These are phyloP conservation scores for Sporothrix brunneoviolacea DNA, from an alignment of 2,329 filamentous ascomycete genomes.

Conservation along the genomic window DNA sequence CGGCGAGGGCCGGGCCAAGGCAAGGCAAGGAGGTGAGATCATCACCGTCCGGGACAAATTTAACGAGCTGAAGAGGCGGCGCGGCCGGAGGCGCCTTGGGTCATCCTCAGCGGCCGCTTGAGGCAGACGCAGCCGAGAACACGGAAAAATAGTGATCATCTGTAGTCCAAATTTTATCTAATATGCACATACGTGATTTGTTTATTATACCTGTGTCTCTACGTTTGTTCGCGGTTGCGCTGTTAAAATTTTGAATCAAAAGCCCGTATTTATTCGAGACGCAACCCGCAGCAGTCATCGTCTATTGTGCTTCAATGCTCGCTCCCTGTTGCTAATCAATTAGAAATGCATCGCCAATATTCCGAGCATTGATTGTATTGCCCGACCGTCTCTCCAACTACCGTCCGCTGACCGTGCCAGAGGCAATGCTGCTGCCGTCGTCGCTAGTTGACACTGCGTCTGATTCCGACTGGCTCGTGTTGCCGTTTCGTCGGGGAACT, in stretches of 20 bases:
- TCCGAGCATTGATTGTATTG: too few species aligned
- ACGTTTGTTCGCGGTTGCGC: too few species aligned
- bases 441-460: slow-evolving; percentile 18
- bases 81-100: slow-evolving; percentile 14
- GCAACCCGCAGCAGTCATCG: too few species aligned
- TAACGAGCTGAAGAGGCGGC: slow-evolving; percentile 31
- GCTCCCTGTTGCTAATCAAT: too few species aligned
- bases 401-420: slow-evolving; percentile 11
- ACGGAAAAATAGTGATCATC: too few species aligned
- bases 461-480: slow-evolving; percentile 14
- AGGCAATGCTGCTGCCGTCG: slow-evolving; percentile 15
- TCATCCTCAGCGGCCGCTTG: slow-evolving; percentile 2
- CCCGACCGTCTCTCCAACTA: background rate
- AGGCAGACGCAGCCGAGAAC: background rate
- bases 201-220: too few species aligned
- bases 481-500: slow-evolving; percentile 21
- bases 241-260: too few species aligned
- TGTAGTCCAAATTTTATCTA: too few species aligned
- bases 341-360: too few species aligned
- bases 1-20: slow-evolving; percentile 41
- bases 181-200: background rate
- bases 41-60: slow-evolving; percentile 39
- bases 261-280: too few species aligned
- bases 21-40: slow-evolving; percentile 37
- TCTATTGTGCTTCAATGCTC: too few species aligned